Percentiles rank a stretch among this genome's conserved stretches.
Evolutionary conservation across 2,329 filamentous ascomycete genomes (phyloP).

Genomic region (Colletotrichum neosansevieriae): DNA sequence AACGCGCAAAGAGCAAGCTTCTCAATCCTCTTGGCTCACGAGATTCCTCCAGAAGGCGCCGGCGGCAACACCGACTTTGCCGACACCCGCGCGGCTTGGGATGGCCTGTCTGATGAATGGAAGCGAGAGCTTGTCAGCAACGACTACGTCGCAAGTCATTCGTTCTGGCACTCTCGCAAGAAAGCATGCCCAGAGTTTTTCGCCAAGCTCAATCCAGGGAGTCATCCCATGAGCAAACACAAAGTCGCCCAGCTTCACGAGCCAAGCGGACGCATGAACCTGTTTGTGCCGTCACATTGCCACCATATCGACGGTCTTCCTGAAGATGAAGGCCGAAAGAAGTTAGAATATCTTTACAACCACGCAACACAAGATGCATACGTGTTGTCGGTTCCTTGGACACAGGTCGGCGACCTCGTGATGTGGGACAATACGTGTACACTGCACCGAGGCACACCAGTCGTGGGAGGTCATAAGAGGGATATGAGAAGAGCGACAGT

Average conservation of each 20-base stretch:
- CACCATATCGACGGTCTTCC: constrained; percentile 63
- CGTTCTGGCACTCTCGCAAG: constrained; percentile 65
- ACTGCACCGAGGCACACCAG: constrained; percentile 64
- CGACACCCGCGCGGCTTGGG: constrained; percentile 64
- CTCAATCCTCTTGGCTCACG: constrained; percentile 63
- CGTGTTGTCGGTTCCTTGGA: constrained; percentile 60
- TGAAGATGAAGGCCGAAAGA: constrained; percentile 49
- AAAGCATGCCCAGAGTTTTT: constrained; percentile 63
- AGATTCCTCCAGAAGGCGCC: constrained; percentile 59
- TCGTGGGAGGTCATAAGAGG: constrained; percentile 60
- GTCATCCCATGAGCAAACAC: constrained; percentile 57
- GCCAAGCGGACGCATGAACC: constrained; percentile 61
- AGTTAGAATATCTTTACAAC: constrained; percentile 56
- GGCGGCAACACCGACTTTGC: constrained; percentile 67
- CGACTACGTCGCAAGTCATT: constrained; percentile 62
- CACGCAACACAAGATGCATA: constrained; percentile 63
- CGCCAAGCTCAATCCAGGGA: constrained; percentile 55
- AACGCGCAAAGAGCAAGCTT: constrained; percentile 65
- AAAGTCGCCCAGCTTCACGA: constrained; percentile 64
- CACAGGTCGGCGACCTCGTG: constrained; percentile 61
- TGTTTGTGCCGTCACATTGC: constrained; percentile 66
- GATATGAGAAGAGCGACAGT: constrained; percentile 70
- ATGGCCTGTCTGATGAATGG: constrained; percentile 54
- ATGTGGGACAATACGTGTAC: constrained; percentile 71
- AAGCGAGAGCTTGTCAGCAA: constrained; percentile 50